Evolutionary conservation across 2,329 filamentous ascomycete genomes (phyloP).

Genomic region (Ophiostoma montium): DNA sequence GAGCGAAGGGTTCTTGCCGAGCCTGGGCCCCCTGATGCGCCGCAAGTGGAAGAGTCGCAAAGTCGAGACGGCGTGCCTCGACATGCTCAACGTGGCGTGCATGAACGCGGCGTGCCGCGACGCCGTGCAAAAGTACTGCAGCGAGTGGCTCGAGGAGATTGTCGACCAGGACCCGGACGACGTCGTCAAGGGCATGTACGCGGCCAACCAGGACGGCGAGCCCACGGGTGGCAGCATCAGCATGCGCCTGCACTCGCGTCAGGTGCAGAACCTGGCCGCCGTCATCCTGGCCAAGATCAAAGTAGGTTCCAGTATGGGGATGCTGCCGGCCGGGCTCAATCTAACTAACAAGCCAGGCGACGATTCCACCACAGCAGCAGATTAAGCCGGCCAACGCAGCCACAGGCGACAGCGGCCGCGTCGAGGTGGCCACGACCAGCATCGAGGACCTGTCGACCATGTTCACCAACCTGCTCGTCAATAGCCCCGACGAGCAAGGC

Average conservation of each 20-base stretch:
- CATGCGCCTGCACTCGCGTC: slow-evolving; percentile 45
- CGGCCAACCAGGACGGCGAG: slow-evolving; percentile 36
- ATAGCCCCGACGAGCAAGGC: slow-evolving; percentile 22
- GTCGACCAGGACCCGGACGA: slow-evolving; percentile 57
- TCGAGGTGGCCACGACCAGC: slow-evolving; percentile 41
- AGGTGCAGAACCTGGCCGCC: slow-evolving; percentile 52
- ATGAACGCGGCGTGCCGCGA: slow-evolving; percentile 72
- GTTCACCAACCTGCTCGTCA: slow-evolving; percentile 53
- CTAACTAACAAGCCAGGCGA: slow-evolving; percentile 41
- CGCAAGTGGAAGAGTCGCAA: slow-evolving; percentile 72
- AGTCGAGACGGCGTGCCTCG: slow-evolving; percentile 73
- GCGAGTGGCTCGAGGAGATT: slow-evolving; percentile 75
- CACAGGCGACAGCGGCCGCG: slow-evolving; percentile 19
- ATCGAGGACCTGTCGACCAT: slow-evolving; percentile 51
- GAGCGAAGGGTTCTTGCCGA: slow-evolving; percentile 71
- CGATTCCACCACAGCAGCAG: slow-evolving; percentile 31
- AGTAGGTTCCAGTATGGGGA: slow-evolving; percentile 25
- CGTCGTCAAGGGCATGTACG: slow-evolving; percentile 32
- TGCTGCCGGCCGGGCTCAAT: too few relatives aligned
- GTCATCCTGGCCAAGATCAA: slow-evolving; percentile 69
- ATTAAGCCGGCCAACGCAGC: slow-evolving; percentile 17
- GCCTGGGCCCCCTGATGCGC: slow-evolving; percentile 61
- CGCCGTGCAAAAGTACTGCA: slow-evolving; percentile 71
- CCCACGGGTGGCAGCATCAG: slow-evolving; percentile 43
- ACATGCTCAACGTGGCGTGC: slow-evolving; percentile 84